Evolutionary conservation across 305 asterid species (phyloP).

Genomic region (Plantago lanceolata): DNA sequence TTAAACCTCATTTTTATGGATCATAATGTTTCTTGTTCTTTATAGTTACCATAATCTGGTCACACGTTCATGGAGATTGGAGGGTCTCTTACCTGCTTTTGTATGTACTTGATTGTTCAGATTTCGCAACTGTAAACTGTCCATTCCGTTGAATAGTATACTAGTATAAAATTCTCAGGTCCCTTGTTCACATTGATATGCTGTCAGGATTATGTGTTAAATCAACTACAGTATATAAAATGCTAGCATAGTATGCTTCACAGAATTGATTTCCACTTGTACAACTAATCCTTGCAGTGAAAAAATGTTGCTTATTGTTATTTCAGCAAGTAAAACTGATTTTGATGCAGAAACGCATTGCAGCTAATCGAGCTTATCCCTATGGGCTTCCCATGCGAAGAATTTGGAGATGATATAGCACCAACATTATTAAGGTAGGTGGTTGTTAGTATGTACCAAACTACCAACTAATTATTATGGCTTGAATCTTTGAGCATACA

Average conservation of each 20-base stretch:
- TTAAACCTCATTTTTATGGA: constrained; percentile 11
- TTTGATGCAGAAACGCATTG: no score
- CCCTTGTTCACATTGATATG: neutral
- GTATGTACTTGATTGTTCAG: constrained; percentile 1
- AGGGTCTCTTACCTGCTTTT: neutral
- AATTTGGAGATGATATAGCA: neutral
- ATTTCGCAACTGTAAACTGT: neutral
- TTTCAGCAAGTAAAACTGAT: neutral
- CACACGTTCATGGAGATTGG: no score
- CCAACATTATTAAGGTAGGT: neutral
- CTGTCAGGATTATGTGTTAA: neutral
- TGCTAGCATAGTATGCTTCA: no score
- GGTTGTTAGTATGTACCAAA: neutral
- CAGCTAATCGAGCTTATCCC: no score
- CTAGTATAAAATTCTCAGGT: neutral
- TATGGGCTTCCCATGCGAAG: no score
- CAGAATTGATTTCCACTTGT: no score
- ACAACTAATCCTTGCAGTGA: no score
- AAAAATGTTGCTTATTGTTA: no score
- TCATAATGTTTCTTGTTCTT: neutral
- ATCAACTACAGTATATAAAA: no score
- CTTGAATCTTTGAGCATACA: no score
- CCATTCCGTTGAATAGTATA: no score
- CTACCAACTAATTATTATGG: no score
- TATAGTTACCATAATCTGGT: neutral